Percentiles rank a stretch among this genome's conserved stretches.
Conservation (phyloP, 192 early-diverging fungal species). For the Coemansia guatemalensis region DNA sequence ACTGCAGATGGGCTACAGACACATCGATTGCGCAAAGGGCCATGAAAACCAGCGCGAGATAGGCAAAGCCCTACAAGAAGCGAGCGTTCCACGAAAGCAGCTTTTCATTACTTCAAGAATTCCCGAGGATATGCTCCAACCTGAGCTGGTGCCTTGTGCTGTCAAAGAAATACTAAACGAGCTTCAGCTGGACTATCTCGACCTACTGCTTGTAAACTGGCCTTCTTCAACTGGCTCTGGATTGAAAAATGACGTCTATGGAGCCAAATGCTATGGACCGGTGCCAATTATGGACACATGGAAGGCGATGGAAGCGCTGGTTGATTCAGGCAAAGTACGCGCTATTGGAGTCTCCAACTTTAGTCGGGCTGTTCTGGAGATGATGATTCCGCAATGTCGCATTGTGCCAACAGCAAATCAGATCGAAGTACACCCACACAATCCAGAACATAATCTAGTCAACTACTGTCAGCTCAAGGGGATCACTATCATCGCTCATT, state of each 20-base stretch:
- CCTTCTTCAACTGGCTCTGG: slow-evolving; percentile 59
- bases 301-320: slow-evolving; percentile 75
- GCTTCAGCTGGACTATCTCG: slow-evolving; percentile 73
- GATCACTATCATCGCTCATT: slow-evolving; percentile 82
- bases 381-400: slow-evolving; percentile 59
- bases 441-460: slow-evolving; percentile 61
- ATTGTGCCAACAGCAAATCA: slow-evolving; percentile 84
- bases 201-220: slow-evolving; percentile 86
- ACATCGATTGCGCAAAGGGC: slow-evolving; percentile 63
- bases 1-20: slow-evolving; percentile 64
- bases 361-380: slow-evolving; percentile 58
- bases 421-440: slow-evolving; percentile 76
- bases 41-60: slow-evolving; percentile 81
- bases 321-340: slow-evolving; percentile 65
- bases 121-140: slow-evolving; percentile 61
- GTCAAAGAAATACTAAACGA: slow-evolving; percentile 63
- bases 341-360: slow-evolving; percentile 87
- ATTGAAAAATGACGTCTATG: slow-evolving; percentile 22
- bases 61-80: slow-evolving; percentile 65
- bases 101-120: slow-evolving; percentile 78
- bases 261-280: slow-evolving; percentile 35
- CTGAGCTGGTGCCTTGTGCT: slow-evolving; percentile 55
- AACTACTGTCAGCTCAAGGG: slow-evolving; percentile 67
- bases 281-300: slow-evolving; percentile 71
- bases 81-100: slow-evolving; percentile 62